Base-by-base conservation (phyloP, 2,329 filamentous ascomycete species). In the Exophiala calicioides region DNA sequence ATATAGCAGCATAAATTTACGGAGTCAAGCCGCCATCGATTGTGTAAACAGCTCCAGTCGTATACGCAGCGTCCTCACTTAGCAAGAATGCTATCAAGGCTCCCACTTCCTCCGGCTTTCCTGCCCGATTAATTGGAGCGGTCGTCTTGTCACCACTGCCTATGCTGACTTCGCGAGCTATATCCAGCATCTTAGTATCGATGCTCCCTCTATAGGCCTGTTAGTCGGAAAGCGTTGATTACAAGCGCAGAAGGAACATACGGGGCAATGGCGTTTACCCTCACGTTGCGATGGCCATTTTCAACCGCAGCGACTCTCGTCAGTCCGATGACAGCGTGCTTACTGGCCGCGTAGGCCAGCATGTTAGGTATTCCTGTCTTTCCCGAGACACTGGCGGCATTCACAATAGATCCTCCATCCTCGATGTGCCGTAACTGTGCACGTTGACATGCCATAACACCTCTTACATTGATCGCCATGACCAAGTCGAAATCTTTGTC, bases 81-180 rank as follows among this genome's bases (percentile, higher is more conserved):
- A 77, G 58, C 50, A 77, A 53, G 30, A 73, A 77, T 10, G 71
- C 65, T 24, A 76, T 67, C 2, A 74, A 62, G 13, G 68, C 65
- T 7, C 71, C 73, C 0, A 66, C 61, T 45, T 70, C 67, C 2
- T 42, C 36, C 16, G 50, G 29, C 13, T 16, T 53, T 3, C 45
- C 50, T 8, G 29, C 12, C 32, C 50, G 20, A 12, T 40, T 23
- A 15, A 53, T 53, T 19, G 50, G 40, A 5, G 50, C 8, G 23
- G 6, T 26, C 5, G 4, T 7, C 7, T 40, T 27, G 6, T 12
- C 33, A 18, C 32, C 41, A n/a, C 9, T 37, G 3, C 8, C 16
- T 4, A 24, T 21, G 8, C 16, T 13, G 4, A 34, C 46, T 13
- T 49, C 29, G 3, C 33, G 9, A 15, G 45, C 45, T 26, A 37